These are phyloP conservation scores for Colletotrichum salicis DNA, from an alignment of 2,329 filamentous ascomycete species.

Conservation along the genomic window DNA sequence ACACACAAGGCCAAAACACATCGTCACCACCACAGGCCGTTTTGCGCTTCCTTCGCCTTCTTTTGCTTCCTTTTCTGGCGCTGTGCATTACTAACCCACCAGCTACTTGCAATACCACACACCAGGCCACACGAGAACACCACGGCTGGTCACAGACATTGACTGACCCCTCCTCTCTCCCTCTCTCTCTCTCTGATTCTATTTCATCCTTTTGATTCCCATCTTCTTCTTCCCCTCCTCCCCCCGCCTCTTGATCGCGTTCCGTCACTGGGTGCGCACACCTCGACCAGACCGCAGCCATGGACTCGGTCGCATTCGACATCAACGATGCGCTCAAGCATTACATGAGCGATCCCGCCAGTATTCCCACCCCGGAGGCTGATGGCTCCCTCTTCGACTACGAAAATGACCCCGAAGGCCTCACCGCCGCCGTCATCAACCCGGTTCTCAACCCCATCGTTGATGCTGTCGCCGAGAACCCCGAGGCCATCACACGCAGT, in stretches of 20 bases:
- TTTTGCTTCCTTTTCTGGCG: neutral
- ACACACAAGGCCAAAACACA: slow-evolving; percentile 3
- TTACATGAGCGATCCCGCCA: slow-evolving; percentile 92
- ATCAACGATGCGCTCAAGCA: slow-evolving; percentile 96
- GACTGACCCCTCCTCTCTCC: neutral
- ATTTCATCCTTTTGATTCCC: slow-evolving; percentile 18
- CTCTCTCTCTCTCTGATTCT: neutral
- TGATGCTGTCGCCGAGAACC: slow-evolving; percentile 90
- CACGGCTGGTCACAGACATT: neutral
- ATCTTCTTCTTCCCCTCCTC: slow-evolving; percentile 27
- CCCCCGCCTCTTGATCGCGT: slow-evolving; percentile 27
- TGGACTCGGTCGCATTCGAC: slow-evolving; percentile 87
- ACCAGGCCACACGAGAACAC: neutral
- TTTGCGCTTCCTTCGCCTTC: slow-evolving; percentile 1
- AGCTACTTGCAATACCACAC: neutral
- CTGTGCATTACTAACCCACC: slow-evolving; percentile 28
- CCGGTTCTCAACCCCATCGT: slow-evolving; percentile 90
- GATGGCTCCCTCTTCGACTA: slow-evolving; percentile 86
- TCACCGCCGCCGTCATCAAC: slow-evolving; percentile 83
- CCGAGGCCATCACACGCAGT: slow-evolving; percentile 84
- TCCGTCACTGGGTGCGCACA: slow-evolving; percentile 25
- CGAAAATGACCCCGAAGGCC: slow-evolving; percentile 88
- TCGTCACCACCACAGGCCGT: slow-evolving; percentile 20
- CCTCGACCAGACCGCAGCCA: slow-evolving; percentile 49
- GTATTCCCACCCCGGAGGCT: slow-evolving; percentile 87